Conservation (phyloP, 768 basidiomycete species). For the Mycena olivaceomarginata region DNA sequence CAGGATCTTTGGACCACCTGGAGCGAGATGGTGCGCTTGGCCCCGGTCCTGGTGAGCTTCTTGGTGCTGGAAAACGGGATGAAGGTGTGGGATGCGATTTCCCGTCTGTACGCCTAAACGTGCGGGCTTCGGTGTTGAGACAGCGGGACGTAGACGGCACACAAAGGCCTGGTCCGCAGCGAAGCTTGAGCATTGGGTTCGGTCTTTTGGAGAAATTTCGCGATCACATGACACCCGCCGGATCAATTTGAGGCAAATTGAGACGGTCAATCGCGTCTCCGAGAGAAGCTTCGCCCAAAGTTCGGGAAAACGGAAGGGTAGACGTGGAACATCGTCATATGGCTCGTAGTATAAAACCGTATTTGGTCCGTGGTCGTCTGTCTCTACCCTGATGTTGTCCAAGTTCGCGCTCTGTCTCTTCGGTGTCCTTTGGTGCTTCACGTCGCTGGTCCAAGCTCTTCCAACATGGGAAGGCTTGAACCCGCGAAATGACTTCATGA, state of each 20-base stretch:
- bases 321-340: conserved; percentile 35
- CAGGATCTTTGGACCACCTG: conserved; percentile 32
- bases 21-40: conserved; percentile 14
- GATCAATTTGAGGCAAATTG: background rate
- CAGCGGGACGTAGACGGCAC: conserved; percentile 26
- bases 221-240: conserved; percentile 26
- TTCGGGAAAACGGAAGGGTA: conserved; percentile 33
- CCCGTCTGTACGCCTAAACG: background rate
- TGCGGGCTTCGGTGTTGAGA: conserved; percentile 20
- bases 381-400: conserved; percentile 28
- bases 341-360: conserved; percentile 5
- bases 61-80: background rate
- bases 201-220: background rate
- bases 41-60: background rate
- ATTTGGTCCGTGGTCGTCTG: background rate
- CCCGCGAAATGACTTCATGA: conserved; percentile 57
- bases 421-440: conserved; percentile 43
- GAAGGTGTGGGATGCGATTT: background rate
- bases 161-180: background rate
- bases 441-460: conserved; percentile 52
- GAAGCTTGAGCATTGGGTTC: conserved; percentile 1
- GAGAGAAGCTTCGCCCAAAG: conserved; percentile 9
- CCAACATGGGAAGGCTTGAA: conserved; percentile 66
- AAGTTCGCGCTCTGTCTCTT: conserved; percentile 46
- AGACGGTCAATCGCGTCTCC: background rate